These are phyloP conservation scores for Chytriomyces hyalinus DNA, from an alignment of 192 early-diverging fungal species.

Conservation along the genomic window DNA sequence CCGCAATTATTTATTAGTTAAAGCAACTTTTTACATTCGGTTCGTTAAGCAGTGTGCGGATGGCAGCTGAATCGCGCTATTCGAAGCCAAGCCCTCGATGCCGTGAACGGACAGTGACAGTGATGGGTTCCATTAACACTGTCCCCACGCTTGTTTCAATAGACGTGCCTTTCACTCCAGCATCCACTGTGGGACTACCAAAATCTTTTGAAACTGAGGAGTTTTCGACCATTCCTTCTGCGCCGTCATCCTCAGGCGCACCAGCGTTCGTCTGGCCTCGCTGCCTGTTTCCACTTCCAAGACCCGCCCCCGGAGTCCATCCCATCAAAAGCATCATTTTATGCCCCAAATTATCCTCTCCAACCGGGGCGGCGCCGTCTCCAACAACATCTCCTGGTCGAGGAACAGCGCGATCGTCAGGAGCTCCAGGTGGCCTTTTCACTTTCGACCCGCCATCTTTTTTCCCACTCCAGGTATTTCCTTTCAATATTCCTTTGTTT, in stretches of 20 bases:
- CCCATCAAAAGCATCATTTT: conserved; percentile 74
- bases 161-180: not conserved
- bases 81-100: conserved; percentile 27
- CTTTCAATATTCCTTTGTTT: conserved; percentile 28
- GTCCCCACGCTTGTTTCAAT: not conserved
- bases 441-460: not conserved
- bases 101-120: conserved; percentile 20
- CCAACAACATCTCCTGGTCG: conserved; percentile 64
- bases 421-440: conserved; percentile 30
- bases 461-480: conserved; percentile 31
- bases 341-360: conserved; percentile 66
- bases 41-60: too few species aligned
- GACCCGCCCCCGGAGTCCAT: conserved; percentile 51
- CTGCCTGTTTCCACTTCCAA: conserved; percentile 29
- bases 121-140: conserved; percentile 18
- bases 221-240: not conserved
- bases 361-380: conserved; percentile 56
- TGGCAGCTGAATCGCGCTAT: not conserved
- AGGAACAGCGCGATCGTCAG: conserved; percentile 34
- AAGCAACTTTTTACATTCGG: too few species aligned
- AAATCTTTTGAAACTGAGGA: not conserved
- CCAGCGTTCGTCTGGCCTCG: not conserved
- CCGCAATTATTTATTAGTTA: too few species aligned
- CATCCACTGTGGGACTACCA: not conserved
- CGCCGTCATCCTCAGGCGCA: not conserved